Conservation (phyloP, 202 grass and related monocot species). For the Digitaria exilis region DNA sequence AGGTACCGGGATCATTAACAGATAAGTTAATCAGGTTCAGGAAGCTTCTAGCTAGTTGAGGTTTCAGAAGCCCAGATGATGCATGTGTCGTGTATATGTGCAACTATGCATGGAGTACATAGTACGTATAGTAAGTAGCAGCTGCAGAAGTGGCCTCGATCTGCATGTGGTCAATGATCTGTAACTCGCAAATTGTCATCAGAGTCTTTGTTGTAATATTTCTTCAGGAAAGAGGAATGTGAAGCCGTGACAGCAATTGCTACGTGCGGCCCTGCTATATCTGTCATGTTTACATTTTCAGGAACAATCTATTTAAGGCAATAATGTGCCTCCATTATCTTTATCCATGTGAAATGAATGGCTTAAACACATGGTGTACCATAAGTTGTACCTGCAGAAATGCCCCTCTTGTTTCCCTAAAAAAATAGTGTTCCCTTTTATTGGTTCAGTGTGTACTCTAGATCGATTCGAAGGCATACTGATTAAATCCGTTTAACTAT, state of each 20-base stretch:
- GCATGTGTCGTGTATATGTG: background rate
- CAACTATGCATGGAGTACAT: background rate
- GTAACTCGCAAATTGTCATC: background rate
- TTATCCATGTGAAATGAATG: background rate
- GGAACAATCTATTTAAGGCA: background rate
- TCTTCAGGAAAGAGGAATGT: slow-evolving; percentile 22
- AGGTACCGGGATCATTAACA: slow-evolving; percentile 30
- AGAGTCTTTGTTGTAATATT: slow-evolving; percentile 29
- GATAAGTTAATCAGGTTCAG: slow-evolving; percentile 31
- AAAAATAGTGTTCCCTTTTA: background rate
- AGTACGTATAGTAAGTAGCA: background rate
- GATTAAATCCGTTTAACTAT: background rate
- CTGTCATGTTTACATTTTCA: background rate
- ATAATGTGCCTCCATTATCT: background rate
- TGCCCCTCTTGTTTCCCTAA: too few relatives aligned
- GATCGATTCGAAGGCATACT: background rate
- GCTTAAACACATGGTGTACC: background rate
- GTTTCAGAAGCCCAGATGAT: slow-evolving; percentile 1
- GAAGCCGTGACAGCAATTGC: slow-evolving; percentile 20
- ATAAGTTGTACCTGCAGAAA: background rate
- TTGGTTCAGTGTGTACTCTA: background rate
- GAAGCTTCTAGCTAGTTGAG: slow-evolving; percentile 24
- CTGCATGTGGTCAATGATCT: slow-evolving; percentile 9
- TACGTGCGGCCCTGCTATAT: background rate
- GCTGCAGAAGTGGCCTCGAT: slow-evolving; percentile 8